These are phyloP conservation scores for Solidago caesia DNA, from an alignment of 129 eudicot genomes.

Conservation along the genomic window DNA sequence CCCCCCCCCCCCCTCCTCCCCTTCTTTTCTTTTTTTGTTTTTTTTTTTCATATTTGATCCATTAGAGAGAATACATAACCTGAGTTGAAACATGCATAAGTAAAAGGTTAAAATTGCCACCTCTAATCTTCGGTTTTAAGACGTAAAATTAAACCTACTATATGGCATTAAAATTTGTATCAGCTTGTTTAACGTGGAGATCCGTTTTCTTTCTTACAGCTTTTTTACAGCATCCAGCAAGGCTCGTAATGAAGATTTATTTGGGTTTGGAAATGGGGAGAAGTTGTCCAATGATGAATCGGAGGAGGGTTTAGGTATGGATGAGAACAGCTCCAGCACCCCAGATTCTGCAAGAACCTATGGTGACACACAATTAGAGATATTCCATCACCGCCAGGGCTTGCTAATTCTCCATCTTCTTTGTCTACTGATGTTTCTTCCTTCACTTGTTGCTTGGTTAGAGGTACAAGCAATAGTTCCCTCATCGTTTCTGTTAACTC, in stretches of 20 bases:
- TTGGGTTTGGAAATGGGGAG: slow-evolving; percentile 46
- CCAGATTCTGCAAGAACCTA: slow-evolving; percentile 72
- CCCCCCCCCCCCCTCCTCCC: no score
- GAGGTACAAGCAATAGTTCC: slow-evolving; percentile 47
- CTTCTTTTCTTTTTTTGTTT: no score
- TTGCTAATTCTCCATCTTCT: slow-evolving; percentile 74
- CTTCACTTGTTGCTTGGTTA: slow-evolving; percentile 86
- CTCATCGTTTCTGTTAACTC: neutral
- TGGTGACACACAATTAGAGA: slow-evolving; percentile 76
- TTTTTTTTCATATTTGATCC: no score
- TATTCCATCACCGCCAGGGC: slow-evolving; percentile 90
- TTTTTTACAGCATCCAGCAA: slow-evolving; percentile 80
- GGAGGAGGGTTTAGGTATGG: slow-evolving; percentile 34
- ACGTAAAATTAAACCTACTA: neutral
- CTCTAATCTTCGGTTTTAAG: neutral
- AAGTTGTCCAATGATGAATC: slow-evolving; percentile 29
- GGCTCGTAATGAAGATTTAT: slow-evolving; percentile 48
- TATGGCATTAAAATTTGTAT: neutral
- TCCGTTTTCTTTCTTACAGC: slow-evolving; percentile 39
- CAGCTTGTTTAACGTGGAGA: neutral
- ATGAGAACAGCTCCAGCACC: slow-evolving; percentile 43
- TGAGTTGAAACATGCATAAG: no score
- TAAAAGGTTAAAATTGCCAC: neutral
- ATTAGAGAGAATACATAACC: no score
- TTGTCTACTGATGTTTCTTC: slow-evolving; percentile 71